Evolutionary conservation across 176 grass and related monocot genomes (phyloP).

Genomic region (Ensete ventricosum): DNA sequence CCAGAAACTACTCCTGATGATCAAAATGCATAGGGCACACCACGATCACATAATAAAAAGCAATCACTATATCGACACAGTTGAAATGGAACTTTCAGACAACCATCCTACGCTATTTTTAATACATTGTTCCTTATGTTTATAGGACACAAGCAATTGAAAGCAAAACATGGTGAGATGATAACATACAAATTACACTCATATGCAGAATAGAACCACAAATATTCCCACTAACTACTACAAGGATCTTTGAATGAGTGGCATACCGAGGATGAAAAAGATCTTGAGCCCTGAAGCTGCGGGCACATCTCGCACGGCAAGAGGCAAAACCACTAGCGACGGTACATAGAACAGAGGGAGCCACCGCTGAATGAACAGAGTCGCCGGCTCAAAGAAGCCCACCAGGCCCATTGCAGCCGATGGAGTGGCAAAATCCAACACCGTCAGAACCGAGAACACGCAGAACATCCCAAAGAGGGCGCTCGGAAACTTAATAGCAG

Average conservation of each 20-base stretch:
- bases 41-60: not conserved
- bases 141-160: not conserved
- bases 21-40: not conserved
- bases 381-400: constrained; percentile 74
- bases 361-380: constrained; percentile 81
- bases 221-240: not conserved
- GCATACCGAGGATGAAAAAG: constrained; percentile 52
- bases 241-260: not conserved
- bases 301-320: constrained; percentile 58
- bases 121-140: not conserved
- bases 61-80: not conserved
- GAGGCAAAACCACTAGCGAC: constrained; percentile 69
- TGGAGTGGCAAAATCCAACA: constrained; percentile 47
- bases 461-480: constrained; percentile 84
- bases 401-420: constrained; percentile 45
- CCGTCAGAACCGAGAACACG: constrained; percentile 50
- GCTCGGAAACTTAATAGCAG: constrained; percentile 87
- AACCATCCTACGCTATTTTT: not conserved
- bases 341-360: constrained; percentile 90
- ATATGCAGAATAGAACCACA: not conserved
- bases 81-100: not conserved
- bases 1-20: too few species aligned
- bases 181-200: not conserved
- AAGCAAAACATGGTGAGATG: not conserved
- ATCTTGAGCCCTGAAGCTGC: constrained; percentile 77